These are phyloP conservation scores for Clitoria ternatea DNA, from an alignment of 306 rosid genomes.

Conservation along the genomic window DNA sequence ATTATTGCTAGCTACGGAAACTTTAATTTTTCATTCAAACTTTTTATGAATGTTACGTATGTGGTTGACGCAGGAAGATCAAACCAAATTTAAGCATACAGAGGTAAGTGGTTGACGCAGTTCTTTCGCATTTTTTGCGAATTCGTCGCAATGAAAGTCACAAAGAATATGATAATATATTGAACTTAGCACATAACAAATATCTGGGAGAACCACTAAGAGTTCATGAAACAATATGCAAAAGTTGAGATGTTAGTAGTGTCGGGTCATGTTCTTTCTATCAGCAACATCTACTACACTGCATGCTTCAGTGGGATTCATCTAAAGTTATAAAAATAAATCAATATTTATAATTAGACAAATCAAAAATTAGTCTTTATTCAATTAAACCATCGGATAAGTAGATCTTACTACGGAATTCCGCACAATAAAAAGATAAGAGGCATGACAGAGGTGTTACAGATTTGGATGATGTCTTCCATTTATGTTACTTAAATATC, in stretches of 20 bases:
- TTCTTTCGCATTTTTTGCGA: background rate
- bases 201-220: slow-evolving; percentile 7
- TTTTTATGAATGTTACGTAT: too few relatives aligned
- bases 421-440: slow-evolving; percentile 5
- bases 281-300: background rate
- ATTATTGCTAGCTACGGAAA: too few relatives aligned
- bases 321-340: too few relatives aligned
- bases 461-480: background rate
- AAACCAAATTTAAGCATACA: background rate
- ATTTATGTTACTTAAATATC: too few relatives aligned
- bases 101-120: background rate
- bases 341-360: too few relatives aligned
- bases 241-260: slow-evolving; percentile 4
- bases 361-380: too few relatives aligned
- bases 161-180: slow-evolving; percentile 28
- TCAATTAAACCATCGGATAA: background rate
- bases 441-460: background rate
- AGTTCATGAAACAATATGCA: slow-evolving; percentile 7
- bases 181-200: slow-evolving; percentile 14
- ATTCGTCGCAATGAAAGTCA: background rate
- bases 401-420: background rate
- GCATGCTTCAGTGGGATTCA: slow-evolving; percentile 3
- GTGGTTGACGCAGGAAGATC: background rate
- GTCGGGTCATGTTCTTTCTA: slow-evolving; percentile 19
- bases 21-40: too few relatives aligned